Evolutionary conservation across 1,284 basidiomycete species (phyloP).

Genomic region (Schizophyllum amplum): DNA sequence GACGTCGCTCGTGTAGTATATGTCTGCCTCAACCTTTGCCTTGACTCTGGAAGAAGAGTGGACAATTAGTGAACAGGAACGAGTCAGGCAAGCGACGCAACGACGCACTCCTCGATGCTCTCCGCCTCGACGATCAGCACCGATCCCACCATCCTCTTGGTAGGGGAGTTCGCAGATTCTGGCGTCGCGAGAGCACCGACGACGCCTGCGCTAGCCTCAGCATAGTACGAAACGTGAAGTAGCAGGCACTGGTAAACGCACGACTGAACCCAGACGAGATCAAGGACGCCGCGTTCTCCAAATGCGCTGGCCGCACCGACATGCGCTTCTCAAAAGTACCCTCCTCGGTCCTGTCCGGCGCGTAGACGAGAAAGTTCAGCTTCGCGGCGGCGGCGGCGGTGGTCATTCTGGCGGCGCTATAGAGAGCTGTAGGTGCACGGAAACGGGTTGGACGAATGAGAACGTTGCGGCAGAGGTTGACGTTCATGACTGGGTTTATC

Average conservation of each 20-base stretch:
- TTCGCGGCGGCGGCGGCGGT: slow-evolving; percentile 14
- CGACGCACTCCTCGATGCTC: slow-evolving; percentile 30
- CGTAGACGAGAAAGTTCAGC: slow-evolving; percentile 41
- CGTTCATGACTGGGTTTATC: too few relatives aligned
- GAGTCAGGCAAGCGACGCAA: background rate
- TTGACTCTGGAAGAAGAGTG: slow-evolving; percentile 22
- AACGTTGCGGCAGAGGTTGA: too few relatives aligned
- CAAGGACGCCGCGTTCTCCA: slow-evolving; percentile 20
- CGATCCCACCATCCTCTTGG: slow-evolving; percentile 34
- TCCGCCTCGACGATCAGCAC: slow-evolving; percentile 33
- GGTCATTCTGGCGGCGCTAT: slow-evolving; percentile 7
- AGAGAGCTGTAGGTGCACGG: too few relatives aligned
- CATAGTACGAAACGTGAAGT: background rate
- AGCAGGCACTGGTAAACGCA: slow-evolving; percentile 1
- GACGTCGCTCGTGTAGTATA: slow-evolving; percentile 32
- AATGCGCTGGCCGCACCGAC: slow-evolving; percentile 37
- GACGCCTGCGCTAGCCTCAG: slow-evolving; percentile 20
- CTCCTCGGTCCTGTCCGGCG: slow-evolving; percentile 42
- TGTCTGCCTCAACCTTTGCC: slow-evolving; percentile 27
- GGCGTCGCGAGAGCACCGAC: slow-evolving; percentile 29
- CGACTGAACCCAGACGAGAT: background rate
- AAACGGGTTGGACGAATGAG: too few relatives aligned
- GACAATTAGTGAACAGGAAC: background rate
- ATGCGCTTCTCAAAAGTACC: slow-evolving; percentile 39
- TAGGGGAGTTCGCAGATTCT: slow-evolving; percentile 27